Percentiles rank a stretch among this genome's conserved stretches.
Conservation (phyloP, 2,329 filamentous ascomycete species). For the Penicillium freii region DNA sequence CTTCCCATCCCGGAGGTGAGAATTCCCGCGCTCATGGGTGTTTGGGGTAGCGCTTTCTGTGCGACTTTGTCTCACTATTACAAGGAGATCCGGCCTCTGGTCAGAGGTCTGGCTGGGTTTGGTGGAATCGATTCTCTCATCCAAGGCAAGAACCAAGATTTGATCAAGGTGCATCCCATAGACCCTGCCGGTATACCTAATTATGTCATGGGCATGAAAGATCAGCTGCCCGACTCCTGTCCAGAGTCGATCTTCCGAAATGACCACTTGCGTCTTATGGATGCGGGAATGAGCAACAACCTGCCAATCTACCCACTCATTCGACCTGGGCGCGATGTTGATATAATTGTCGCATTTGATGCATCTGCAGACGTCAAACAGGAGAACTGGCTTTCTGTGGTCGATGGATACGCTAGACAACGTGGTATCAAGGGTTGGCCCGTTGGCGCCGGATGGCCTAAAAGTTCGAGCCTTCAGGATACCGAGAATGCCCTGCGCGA, state of each 20-base stretch:
- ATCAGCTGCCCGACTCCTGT: conserved; percentile 69
- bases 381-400: conserved; percentile 92
- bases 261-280: conserved; percentile 81
- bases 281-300: conserved; percentile 98
- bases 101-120: conserved; percentile 73
- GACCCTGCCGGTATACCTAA: conserved; percentile 90
- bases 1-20: conserved; percentile 78
- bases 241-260: conserved; percentile 71
- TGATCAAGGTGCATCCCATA: conserved; percentile 91
- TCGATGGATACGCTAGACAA: conserved; percentile 87
- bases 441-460: conserved; percentile 89
- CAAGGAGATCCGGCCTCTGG: conserved; percentile 80
- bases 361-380: conserved; percentile 88
- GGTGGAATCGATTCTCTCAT: conserved; percentile 77
- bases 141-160: conserved; percentile 74
- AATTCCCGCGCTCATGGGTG: conserved; percentile 79
- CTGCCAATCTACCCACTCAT: conserved; percentile 92
- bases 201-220: conserved; percentile 78
- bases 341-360: conserved; percentile 90
- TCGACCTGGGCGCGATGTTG: conserved; percentile 80
- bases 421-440: conserved; percentile 94
- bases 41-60: conserved; percentile 97
- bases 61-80: conserved; percentile 96
- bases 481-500: conserved; percentile 64
- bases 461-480: conserved; percentile 57